These are phyloP conservation scores for Lepidopterella palustris DNA, from an alignment of 495 filamentous ascomycete genomes.

Conservation along the genomic window DNA sequence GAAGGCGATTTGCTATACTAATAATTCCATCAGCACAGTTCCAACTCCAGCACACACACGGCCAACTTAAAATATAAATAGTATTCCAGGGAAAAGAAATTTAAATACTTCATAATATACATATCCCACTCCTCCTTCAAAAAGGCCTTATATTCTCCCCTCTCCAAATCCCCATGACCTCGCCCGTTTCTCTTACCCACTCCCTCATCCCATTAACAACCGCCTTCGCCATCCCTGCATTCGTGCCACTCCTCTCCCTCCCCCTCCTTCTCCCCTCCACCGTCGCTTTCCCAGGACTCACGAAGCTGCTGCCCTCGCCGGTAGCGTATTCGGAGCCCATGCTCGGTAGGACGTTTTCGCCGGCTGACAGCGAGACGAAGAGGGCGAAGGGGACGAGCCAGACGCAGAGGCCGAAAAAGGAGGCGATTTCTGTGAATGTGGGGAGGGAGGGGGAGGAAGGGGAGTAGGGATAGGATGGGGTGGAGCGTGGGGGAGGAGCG, in stretches of 20 bases:
- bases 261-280: slow-evolving; percentile 16
- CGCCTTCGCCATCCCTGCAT: slow-evolving; percentile 84
- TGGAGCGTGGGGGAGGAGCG: slow-evolving; percentile 33
- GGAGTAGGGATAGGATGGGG: slow-evolving; percentile 38
- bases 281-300: slow-evolving; percentile 35
- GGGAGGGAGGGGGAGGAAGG: slow-evolving; percentile 46
- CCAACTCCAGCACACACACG: no score
- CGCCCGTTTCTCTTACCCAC: slow-evolving; percentile 64
- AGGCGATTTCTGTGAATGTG: slow-evolving; percentile 88
- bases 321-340: slow-evolving; percentile 67
- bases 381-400: slow-evolving; percentile 95
- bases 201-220: slow-evolving; percentile 70
- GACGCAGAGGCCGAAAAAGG: slow-evolving; percentile 92
- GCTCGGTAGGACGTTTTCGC: slow-evolving; percentile 88
- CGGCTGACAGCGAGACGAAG: slow-evolving; percentile 86
- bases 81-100: no score
- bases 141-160: slow-evolving; percentile 42
- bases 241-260: slow-evolving; percentile 35
- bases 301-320: slow-evolving; percentile 44
- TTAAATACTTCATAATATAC: background rate
- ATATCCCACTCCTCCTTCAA: background rate
- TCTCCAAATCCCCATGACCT: slow-evolving; percentile 63
- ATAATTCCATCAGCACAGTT: no score
- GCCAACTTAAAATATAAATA: no score
- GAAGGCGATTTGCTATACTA: no score